These are phyloP conservation scores for Cryptococcus sp. DNA, from an alignment of 1,284 basidiomycete species.

Conservation along the genomic window DNA sequence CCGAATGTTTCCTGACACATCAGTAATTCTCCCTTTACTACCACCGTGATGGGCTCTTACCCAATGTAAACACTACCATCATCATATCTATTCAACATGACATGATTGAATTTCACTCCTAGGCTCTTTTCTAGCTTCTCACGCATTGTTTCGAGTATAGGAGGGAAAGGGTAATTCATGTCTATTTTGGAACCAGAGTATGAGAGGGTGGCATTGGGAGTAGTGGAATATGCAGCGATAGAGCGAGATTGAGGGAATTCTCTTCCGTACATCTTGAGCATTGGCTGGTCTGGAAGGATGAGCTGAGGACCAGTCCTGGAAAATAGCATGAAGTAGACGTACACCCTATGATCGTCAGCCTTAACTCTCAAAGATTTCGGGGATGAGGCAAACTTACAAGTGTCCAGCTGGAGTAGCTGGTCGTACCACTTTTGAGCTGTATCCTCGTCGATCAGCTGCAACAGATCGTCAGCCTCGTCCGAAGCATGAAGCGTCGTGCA, in stretches of 20 bases:
- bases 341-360: slow-evolving; percentile 26
- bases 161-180: slow-evolving; percentile 50
- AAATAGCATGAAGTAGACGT: background rate
- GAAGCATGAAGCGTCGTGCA: background rate
- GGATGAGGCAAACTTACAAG: slow-evolving; percentile 37
- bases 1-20: slow-evolving; percentile 25
- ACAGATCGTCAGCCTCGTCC: background rate
- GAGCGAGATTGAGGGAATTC: slow-evolving; percentile 51
- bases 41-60: slow-evolving; percentile 23
- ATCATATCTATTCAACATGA: slow-evolving; percentile 55
- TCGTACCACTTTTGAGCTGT: slow-evolving; percentile 48
- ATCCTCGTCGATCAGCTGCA: slow-evolving; percentile 42
- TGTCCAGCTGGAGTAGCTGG: slow-evolving; percentile 43
- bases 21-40: background rate
- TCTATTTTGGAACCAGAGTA: slow-evolving; percentile 50
- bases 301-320: too few relatives aligned
- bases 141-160: slow-evolving; percentile 48
- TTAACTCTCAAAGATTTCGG: background rate
- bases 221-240: slow-evolving; percentile 52
- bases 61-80: slow-evolving; percentile 52
- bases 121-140: slow-evolving; percentile 43
- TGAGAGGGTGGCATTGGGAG: slow-evolving; percentile 43
- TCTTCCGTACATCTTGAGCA: slow-evolving; percentile 54
- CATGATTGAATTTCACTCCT: slow-evolving; percentile 53
- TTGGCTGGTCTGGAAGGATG: slow-evolving; percentile 45